Evolutionary conservation across 2,329 filamentous ascomycete species (phyloP), one percentile per base, ranked within the genome.

Genomic region (Verticillium klebahnii): DNA sequence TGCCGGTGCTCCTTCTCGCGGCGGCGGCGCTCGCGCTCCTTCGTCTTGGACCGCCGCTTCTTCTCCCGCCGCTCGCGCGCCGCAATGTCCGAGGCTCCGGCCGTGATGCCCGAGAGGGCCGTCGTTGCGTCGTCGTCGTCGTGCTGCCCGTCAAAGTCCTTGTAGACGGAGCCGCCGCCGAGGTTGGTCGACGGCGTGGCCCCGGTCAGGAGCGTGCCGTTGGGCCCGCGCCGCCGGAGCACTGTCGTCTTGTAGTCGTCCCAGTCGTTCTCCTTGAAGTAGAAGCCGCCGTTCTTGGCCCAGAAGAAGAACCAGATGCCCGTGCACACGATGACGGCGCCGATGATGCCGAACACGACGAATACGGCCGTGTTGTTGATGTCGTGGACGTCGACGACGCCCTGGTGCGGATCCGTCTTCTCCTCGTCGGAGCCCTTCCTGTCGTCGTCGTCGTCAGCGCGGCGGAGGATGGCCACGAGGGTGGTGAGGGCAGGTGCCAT

Each of bases 251-350:
- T 98, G 85, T 99, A 99, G 71, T 99, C 95, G 6, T 98, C 94
- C 94, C 95, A 99, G 76, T 99, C 95, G 39, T 86, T 82, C 65
- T 96, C 80, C 56, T 85, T 84, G 82, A 93, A 98, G 66, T 90
- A 80, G 79, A 98, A 97, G 15, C 95, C 95, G 64, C 95, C 95
- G 69, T 98, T 97, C 78, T 91, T 94, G 62, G 94, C 94, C 90
- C 92, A 96, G 83, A 96, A 96, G 84, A 99, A 98, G 84, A 99
- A 97, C 93, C 95, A 99, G 71, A 98, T 92, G 29, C 83, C 85
- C 0, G 82, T 85, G 3, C 91, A 63, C 29, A 95, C 90, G 72
- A 98, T 90, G 36, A 79, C 86, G 0, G 88, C 87, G 37, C 91
- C 92, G 59, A 98, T 86, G 19, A 97, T 74, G 12, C 91, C 94